Evolutionary conservation across 1,284 basidiomycete species (phyloP), one percentile per base, ranked within the genome.

Genomic region (Paramarasmius palmivorus): DNA sequence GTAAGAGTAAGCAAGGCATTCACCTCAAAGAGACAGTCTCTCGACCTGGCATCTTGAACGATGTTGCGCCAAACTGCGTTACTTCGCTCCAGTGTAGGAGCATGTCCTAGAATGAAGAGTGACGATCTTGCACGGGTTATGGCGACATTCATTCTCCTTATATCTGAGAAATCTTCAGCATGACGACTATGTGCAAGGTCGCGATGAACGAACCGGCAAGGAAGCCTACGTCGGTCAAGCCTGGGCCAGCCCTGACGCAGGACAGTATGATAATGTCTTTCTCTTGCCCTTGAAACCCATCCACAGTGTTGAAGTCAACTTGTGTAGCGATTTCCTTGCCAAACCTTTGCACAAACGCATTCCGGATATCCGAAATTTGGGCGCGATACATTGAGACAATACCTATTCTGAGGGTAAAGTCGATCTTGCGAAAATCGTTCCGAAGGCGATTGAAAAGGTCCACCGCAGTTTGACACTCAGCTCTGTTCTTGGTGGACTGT

Each of bases 231-330:
- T 73, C 82, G 55, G 82, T 79, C 19, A 93, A 72, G 19, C 89
- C 87, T n/a, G 90, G 85, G 2, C 93, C 92, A 12, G 92, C 90
- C 63, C 95, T 85, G 19, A 98, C 95, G 68, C 93, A 95, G 2
- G 95, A 97, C 17, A 98, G 77, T 57, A 98, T 97, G 68, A 98
- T 95, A 50, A 98, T 84, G 61, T 95, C 93, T 69, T 98, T 98
- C 68, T 98, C 95, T 73, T 98, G 95, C 48, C 95, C 95, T 71
- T 98, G 95, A 65, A 98, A 98, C 8, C 95, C 95, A 72, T 98
- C 94, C 37, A 99, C 97, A 0, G 97, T 99, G 67, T 97, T 93
- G 75, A 99, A 98, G 62, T 97, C 92, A 40, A 99, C 85, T 29
- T 81, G 83, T 22, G 80, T 78, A 3, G 86, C 62, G 23, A 97